These are phyloP conservation scores for Vitis vinifera DNA, from an alignment of 164 flowering plant species.

Conservation along the genomic window ASM3070453v1 NC_081807.1:6468001-6468500, in stretches of 20 bases:
- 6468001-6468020: conserved; percentile 70
- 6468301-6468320: conserved; percentile 80
- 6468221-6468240: neutral
- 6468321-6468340: conserved; percentile 96
- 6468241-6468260: neutral
- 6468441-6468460: neutral
- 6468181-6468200: conserved; percentile 99
- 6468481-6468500: conserved; percentile 87
- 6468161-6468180: conserved; percentile 83
- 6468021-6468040: conserved; percentile 86
- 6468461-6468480: conserved; percentile 70
- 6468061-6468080: conserved; percentile 81
- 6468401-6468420: neutral
- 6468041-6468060: conserved; percentile 97
- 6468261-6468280: neutral
- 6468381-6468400: neutral
- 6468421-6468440: neutral
- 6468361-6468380: neutral
- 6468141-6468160: conserved; percentile 53
- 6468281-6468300: conserved; percentile 92
- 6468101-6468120: conserved; percentile 73
- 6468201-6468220: conserved; percentile 16
- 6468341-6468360: conserved; percentile 7
- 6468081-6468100: conserved; percentile 96
- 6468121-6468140: conserved; percentile 61